Conservation (phyloP, 1,284 basidiomycete genomes). For the Ganoderma leucocontextum region DNA sequence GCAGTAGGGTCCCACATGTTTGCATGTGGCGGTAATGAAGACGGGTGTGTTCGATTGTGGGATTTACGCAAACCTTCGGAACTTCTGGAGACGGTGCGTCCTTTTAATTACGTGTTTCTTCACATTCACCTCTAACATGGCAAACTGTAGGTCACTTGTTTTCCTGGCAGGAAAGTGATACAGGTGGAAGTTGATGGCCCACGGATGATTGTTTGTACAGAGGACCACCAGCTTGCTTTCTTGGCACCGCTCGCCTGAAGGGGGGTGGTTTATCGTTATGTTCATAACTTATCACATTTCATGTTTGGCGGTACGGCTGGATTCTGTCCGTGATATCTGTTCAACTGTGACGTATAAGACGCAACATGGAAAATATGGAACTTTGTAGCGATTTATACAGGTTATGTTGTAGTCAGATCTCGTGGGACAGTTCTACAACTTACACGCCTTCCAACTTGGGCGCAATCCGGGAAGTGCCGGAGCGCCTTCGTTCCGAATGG, state of each 20-base stretch:
- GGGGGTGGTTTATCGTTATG: neutral
- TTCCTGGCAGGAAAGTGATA: constrained; percentile 47
- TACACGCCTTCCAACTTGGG: constrained; percentile 1
- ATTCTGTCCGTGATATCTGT: too few species aligned
- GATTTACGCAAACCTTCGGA: constrained; percentile 52
- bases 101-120: neutral
- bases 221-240: constrained; percentile 41
- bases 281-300: neutral
- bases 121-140: neutral
- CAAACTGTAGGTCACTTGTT: constrained; percentile 42
- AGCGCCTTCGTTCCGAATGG: neutral
- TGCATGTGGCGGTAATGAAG: constrained; percentile 49
- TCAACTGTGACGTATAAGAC: neutral
- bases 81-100: constrained; percentile 41
- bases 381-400: neutral
- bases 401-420: too few species aligned
- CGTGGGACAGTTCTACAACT: neutral
- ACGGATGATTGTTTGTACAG: constrained; percentile 47
- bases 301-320: too few species aligned
- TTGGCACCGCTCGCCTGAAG: constrained; percentile 7
- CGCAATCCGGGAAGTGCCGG: constrained; percentile 1
- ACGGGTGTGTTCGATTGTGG: constrained; percentile 56
- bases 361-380: too few species aligned
- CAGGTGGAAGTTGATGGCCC: constrained; percentile 47
- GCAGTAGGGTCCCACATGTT: constrained; percentile 46